A percentile compares a stretch with the other conserved stretches of the same genome.
Evolutionary conservation across 129 eudicot species (phyloP).

Genomic region (Helianthus tuberosus): DNA sequence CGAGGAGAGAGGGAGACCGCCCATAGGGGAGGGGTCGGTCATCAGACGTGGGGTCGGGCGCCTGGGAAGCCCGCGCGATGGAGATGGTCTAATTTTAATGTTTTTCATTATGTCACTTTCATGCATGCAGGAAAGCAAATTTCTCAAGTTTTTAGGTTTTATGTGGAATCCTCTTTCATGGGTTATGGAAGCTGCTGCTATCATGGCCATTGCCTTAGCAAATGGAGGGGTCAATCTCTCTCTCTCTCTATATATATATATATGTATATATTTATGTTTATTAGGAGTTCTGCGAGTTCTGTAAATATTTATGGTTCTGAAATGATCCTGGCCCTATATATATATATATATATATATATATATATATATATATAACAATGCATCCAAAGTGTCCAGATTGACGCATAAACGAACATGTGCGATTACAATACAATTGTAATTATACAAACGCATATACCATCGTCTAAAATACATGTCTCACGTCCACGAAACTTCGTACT

Average conservation of each 20-base stretch:
- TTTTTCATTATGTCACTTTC: not conserved
- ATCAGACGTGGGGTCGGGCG: too few species aligned
- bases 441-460: not conserved
- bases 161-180: constrained; percentile 97
- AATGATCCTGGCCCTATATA: too few species aligned
- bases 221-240: constrained; percentile 67
- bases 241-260: not conserved
- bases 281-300: too few species aligned
- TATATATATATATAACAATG: too few species aligned
- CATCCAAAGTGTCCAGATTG: too few species aligned
- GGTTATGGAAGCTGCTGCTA: constrained; percentile 95
- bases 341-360: too few species aligned
- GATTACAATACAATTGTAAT: not conserved
- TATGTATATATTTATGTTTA: too few species aligned
- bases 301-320: too few species aligned
- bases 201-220: constrained; percentile 84
- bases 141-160: constrained; percentile 75
- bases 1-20: too few species aligned
- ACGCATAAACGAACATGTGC: not conserved
- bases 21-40: too few species aligned
- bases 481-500: not conserved
- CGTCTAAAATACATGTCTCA: not conserved
- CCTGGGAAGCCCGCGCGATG: too few species aligned
- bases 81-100: too few species aligned
- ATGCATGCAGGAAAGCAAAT: constrained; percentile 64